Percentiles rank a stretch among this genome's conserved stretches.
These are phyloP conservation scores for Bassia scoparia DNA, from an alignment of 148 eudicot species.

Conservation along the genomic window DNA sequence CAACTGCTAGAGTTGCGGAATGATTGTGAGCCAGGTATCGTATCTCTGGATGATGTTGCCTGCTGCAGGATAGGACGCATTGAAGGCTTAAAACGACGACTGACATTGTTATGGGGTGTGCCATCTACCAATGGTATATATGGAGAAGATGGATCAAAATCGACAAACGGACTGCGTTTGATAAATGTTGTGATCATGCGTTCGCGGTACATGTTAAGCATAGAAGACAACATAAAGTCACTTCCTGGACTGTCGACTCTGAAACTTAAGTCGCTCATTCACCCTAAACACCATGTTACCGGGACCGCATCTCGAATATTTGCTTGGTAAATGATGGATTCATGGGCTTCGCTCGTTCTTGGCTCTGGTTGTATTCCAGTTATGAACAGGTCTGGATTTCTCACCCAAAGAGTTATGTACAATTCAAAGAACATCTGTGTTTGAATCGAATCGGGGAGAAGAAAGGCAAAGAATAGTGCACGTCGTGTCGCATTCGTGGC, in stretches of 20 bases:
- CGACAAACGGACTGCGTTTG: constrained; percentile 1
- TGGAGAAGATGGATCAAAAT: constrained; percentile 29
- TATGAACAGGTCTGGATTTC: no score
- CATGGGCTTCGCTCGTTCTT: no score
- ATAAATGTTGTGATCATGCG: constrained; percentile 32
- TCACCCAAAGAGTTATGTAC: no score
- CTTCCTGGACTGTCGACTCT: constrained; percentile 35
- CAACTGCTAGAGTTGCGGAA: constrained; percentile 38
- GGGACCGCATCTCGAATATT: constrained; percentile 55
- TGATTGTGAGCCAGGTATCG: constrained; percentile 31
- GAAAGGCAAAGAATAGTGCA: no score
- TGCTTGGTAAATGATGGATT: constrained; percentile 62
- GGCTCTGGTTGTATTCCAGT: no score
- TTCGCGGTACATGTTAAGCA: constrained; percentile 42
- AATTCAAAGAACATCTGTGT: no score
- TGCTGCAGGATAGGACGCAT: neutral
- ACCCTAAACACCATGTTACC: constrained; percentile 50
- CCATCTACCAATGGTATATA: constrained; percentile 57
- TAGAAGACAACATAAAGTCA: constrained; percentile 44
- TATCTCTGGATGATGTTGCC: constrained; percentile 15
- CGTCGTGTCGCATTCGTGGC: no score
- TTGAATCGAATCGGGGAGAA: no score
- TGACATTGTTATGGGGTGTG: constrained; percentile 16
- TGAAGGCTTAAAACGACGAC: constrained; percentile 4
- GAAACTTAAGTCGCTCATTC: constrained; percentile 29